These are phyloP conservation scores for Russula emetica DNA, from an alignment of 768 basidiomycete genomes.

Conservation along the genomic window DNA sequence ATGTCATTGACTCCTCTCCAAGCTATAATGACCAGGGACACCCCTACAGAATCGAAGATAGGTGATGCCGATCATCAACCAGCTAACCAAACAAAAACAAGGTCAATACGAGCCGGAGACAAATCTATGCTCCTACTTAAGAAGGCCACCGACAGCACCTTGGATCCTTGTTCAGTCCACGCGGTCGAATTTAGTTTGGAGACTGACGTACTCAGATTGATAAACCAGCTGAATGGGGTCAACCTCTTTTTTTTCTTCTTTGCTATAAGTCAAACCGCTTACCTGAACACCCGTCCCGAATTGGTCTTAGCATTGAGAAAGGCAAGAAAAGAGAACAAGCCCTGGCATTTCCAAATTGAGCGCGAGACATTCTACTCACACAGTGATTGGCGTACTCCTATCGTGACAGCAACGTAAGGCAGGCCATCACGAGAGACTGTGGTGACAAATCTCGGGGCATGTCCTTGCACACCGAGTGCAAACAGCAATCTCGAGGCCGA, in stretches of 20 bases:
- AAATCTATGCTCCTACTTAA: slow-evolving; percentile 19
- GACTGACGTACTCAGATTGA: slow-evolving; percentile 21
- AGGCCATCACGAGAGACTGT: slow-evolving; percentile 17
- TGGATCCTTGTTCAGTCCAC: slow-evolving; percentile 1
- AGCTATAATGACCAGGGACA: not conserved
- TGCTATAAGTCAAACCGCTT: not conserved
- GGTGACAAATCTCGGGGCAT: slow-evolving; percentile 24
- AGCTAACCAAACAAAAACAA: slow-evolving; percentile 14
- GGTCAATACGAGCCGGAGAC: not conserved
- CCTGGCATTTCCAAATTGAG: not conserved
- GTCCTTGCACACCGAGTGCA: slow-evolving; percentile 25
- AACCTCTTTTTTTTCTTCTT: not conserved
- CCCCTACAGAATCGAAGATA: slow-evolving; percentile 27
- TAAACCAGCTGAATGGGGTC: slow-evolving; percentile 21
- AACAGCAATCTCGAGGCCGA: slow-evolving; percentile 26
- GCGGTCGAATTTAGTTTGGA: not conserved
- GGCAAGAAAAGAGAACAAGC: slow-evolving; percentile 23
- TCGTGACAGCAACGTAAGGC: slow-evolving; percentile 24
- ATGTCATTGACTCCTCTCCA: not conserved
- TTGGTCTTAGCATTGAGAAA: slow-evolving; percentile 19
- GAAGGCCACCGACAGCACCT: slow-evolving; percentile 27
- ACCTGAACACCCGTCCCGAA: slow-evolving; percentile 26
- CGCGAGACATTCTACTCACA: not conserved
- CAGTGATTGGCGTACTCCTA: slow-evolving; percentile 5
- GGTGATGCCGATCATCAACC: slow-evolving; percentile 27